phyloP scores from a whole-genome alignment of 768 basidiomycete species.

The Udeniomyces megalosporus region DNA sequence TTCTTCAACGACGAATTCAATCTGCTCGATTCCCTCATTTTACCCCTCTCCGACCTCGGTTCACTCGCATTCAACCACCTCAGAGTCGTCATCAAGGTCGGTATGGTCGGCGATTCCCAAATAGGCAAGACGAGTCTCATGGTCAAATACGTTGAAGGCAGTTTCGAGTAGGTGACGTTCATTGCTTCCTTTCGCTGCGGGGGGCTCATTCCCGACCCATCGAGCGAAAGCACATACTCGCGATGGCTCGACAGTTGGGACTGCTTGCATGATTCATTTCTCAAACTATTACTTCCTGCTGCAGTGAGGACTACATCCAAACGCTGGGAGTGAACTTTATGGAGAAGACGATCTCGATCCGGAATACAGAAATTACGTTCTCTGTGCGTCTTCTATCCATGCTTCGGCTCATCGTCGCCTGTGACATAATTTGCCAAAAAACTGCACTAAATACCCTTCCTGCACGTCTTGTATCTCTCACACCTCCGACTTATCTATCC shows the following conservation, averaged over 20 bases:
- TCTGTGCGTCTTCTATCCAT: slow-evolving; percentile 35
- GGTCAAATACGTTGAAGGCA: slow-evolving; percentile 99
- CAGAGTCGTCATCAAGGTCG: slow-evolving; percentile 92
- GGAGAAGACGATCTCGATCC: slow-evolving; percentile 98
- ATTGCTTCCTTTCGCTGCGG: neutral
- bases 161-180: slow-evolving; percentile 46
- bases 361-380: slow-evolving; percentile 96
- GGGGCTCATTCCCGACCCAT: neutral
- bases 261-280: no score
- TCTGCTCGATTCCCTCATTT: no score
- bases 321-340: slow-evolving; percentile 99
- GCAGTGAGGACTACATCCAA: slow-evolving; percentile 88
- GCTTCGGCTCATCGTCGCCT: no score
- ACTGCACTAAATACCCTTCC: no score
- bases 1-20: neutral
- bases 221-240: neutral
- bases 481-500: neutral
- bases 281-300: neutral
- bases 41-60: no score
- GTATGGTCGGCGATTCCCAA: slow-evolving; percentile 91
- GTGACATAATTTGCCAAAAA: no score
- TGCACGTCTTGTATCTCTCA: neutral
- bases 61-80: neutral
- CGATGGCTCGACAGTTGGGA: neutral
- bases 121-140: slow-evolving; percentile 84